Conservation (phyloP, 768 basidiomycete genomes). For the Postia placenta region DNA sequence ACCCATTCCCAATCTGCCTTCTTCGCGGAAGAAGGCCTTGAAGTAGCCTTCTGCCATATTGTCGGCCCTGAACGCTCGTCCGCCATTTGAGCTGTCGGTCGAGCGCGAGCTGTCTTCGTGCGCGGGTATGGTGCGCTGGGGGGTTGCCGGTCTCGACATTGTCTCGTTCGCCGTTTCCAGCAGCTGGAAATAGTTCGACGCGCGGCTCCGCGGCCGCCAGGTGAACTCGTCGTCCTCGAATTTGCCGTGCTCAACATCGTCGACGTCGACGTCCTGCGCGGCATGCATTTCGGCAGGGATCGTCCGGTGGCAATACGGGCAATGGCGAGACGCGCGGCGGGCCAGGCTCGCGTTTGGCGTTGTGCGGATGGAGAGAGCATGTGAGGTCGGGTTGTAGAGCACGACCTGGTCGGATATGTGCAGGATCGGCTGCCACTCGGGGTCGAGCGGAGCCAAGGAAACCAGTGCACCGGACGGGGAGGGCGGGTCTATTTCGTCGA, state of each 20-base stretch:
- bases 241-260: conserved; percentile 17
- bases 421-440: conserved; percentile 72
- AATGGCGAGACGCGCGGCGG: conserved; percentile 31
- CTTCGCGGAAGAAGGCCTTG: conserved; percentile 87
- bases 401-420: conserved; percentile 85
- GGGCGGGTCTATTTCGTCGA: conserved; percentile 11
- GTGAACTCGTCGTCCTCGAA: conserved; percentile 26
- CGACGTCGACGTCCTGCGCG: conserved; percentile 16
- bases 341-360: neutral
- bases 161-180: conserved; percentile 68
- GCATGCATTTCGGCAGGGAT: conserved; percentile 37
- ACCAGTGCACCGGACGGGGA: conserved; percentile 11
- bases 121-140: neutral
- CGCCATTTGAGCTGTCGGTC: no score
- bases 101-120: neutral
- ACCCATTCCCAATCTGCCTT: conserved; percentile 87
- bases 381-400: conserved; percentile 79
- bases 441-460: conserved; percentile 19
- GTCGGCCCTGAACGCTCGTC: conserved; percentile 52
- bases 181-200: conserved; percentile 76
- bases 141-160: conserved; percentile 26
- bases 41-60: conserved; percentile 92
- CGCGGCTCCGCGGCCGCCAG: conserved; percentile 41
- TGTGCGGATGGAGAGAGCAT: conserved; percentile 64
- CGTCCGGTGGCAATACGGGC: conserved; percentile 71